These are phyloP conservation scores for Flaveria floridana DNA, from an alignment of 140 eudicot species.

Conservation along the genomic window DNA sequence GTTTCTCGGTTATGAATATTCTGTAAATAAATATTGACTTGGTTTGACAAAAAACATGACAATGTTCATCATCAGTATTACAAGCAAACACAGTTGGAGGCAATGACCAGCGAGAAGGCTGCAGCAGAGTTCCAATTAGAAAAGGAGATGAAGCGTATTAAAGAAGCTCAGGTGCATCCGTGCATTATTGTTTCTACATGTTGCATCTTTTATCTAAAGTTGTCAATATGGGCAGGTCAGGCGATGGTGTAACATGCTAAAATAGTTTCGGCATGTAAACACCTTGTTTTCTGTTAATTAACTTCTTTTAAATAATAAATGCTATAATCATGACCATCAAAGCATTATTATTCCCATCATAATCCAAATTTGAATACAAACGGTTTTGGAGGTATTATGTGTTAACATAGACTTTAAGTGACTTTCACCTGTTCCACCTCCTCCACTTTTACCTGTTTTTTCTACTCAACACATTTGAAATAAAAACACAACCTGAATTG, in stretches of 20 bases:
- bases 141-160: conserved; percentile 79
- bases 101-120: conserved; percentile 98
- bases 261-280: neutral
- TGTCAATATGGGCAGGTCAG: conserved; percentile 1
- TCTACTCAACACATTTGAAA: neutral
- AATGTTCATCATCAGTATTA: conserved; percentile 57
- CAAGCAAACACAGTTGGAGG: conserved; percentile 99
- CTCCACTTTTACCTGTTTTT: neutral
- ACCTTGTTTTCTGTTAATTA: neutral
- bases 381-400: neutral
- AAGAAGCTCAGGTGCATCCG: conserved; percentile 82
- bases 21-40: conserved; percentile 17
- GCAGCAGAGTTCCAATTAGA: conserved; percentile 99
- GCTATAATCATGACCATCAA: neutral
- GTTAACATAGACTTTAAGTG: neutral
- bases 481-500: neutral
- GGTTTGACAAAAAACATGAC: conserved; percentile 25
- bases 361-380: neutral
- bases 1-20: neutral
- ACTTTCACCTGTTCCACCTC: conserved; percentile 2
- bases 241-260: neutral
- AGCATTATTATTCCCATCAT: neutral
- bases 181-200: conserved; percentile 32
- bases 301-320: neutral
- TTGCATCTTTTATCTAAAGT: conserved; percentile 4